Evolutionary conservation across 2,329 filamentous ascomycete genomes (phyloP), one percentile per base, ranked within the genome.

Genomic region (Curvularia verruculosa): DNA sequence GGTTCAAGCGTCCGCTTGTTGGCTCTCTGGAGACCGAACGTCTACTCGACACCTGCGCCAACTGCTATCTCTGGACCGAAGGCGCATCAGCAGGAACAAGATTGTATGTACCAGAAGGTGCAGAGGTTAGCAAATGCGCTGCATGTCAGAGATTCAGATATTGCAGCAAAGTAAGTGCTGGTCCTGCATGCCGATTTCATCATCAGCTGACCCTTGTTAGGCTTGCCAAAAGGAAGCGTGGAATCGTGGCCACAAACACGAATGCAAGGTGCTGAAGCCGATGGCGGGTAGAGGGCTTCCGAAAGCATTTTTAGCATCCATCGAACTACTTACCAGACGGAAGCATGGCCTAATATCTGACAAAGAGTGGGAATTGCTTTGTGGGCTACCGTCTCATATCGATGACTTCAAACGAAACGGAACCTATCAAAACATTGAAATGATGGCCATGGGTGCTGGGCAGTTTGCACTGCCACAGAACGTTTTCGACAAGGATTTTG

Each of bases 211-310:
- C 5, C 7, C 10, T 6, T 21, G 12, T 13, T 43, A 87, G 84
- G 74, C 67, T 26, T 89, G 86, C 68, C 86, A 89, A 75, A 74
- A 78, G 41, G 78, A 80, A 64, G 81, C 85, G 24, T 89, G 86
- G 86, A 83, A 80, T 49, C 77, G 79, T 18, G 78, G 79, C 9
- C 86, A 89, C 75, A 86, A 85, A 52, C 73, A 82, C 55, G 85
- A 88, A 72, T 89, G 86, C 66, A 78, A 81, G 26, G 78, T 83
- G 6, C 82, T 83, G 50, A 76, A 77, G 41, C 71, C 72, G 8
- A 70, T 84, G 4, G 70, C 75, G 18, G 65, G 71, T 31, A 76
- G 71, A 48, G 69, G 74, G 36, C 74, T 87, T 2, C 86, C 85
- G 0, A 84, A 81, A 60, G 81, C 82, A 39, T 83, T 84, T 1